Evolutionary conservation across 164 flowering plant species (phyloP).

Genomic region (Umbellularia californica): DNA sequence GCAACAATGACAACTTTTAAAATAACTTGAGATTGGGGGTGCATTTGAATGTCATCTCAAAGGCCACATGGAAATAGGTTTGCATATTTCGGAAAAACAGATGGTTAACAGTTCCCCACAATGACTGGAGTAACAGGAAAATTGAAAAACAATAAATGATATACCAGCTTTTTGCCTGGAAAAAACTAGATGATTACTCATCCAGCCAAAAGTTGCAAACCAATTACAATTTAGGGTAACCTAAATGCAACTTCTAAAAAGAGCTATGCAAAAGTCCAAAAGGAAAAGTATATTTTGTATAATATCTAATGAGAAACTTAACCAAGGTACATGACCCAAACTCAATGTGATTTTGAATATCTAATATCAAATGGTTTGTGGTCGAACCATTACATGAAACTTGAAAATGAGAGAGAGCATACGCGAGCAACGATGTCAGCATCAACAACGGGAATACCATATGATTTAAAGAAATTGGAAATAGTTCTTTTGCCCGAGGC

Average conservation of each 20-base stretch:
- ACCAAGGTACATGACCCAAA: neutral
- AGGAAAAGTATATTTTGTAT: neutral
- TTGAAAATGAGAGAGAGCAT: slow-evolving; percentile 10
- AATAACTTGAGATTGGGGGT: neutral
- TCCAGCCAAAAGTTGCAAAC: too few relatives aligned
- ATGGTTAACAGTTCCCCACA: too few relatives aligned
- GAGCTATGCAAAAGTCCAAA: neutral
- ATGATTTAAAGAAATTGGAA: slow-evolving; percentile 69
- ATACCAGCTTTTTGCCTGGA: neutral
- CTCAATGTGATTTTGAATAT: neutral
- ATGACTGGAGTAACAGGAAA: too few relatives aligned
- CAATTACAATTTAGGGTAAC: neutral
- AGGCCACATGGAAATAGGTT: neutral
- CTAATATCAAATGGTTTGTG: neutral
- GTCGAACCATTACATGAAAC: neutral
- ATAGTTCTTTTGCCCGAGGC: slow-evolving; percentile 91
- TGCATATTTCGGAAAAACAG: too few relatives aligned
- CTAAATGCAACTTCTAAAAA: neutral
- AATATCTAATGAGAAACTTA: neutral
- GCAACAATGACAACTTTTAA: neutral
- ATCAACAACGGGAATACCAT: slow-evolving; percentile 70
- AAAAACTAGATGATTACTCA: too few relatives aligned
- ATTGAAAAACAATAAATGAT: neutral
- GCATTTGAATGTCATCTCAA: neutral
- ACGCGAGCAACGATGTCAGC: slow-evolving; percentile 92